Conservation (phyloP, 345 rosid species). For the Geranium rotundifolium region DNA sequence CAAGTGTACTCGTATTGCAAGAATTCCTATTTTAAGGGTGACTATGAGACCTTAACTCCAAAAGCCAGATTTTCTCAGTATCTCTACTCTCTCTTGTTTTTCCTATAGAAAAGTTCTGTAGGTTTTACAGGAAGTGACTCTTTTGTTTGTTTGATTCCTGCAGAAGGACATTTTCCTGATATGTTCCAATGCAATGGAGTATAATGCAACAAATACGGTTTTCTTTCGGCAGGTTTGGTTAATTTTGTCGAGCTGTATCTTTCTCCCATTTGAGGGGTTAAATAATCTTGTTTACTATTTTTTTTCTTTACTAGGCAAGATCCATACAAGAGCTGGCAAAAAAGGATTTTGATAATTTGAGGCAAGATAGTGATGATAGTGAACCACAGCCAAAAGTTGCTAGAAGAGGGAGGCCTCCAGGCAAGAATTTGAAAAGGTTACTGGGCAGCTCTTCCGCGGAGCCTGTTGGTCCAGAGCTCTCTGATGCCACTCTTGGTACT, state of each 20-base stretch:
- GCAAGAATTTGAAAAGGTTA: conserved; percentile 44
- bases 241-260: conserved; percentile 1
- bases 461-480: conserved; percentile 44
- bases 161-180: conserved; percentile 80
- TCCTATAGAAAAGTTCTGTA: too few species aligned
- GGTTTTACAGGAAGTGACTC: too few species aligned
- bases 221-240: conserved; percentile 77
- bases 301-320: conserved; percentile 46
- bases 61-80: too few species aligned
- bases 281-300: conserved; percentile 1
- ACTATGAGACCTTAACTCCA: too few species aligned
- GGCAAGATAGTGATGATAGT: conserved; percentile 86
- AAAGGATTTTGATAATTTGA: conserved; percentile 80
- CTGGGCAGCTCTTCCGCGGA: conserved; percentile 46
- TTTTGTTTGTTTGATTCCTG: conserved; percentile 9
- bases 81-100: too few species aligned
- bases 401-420: conserved; percentile 72
- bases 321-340: conserved; percentile 84
- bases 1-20: too few species aligned
- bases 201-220: conserved; percentile 84
- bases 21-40: too few species aligned
- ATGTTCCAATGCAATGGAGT: conserved; percentile 91
- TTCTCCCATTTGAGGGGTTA: conserved; percentile 2
- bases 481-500: conserved; percentile 49
- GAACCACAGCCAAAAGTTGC: conserved; percentile 51